Base-by-base conservation (phyloP, 2,329 filamentous ascomycete genomes). In the Arachnopeziza araneosa region DNA sequence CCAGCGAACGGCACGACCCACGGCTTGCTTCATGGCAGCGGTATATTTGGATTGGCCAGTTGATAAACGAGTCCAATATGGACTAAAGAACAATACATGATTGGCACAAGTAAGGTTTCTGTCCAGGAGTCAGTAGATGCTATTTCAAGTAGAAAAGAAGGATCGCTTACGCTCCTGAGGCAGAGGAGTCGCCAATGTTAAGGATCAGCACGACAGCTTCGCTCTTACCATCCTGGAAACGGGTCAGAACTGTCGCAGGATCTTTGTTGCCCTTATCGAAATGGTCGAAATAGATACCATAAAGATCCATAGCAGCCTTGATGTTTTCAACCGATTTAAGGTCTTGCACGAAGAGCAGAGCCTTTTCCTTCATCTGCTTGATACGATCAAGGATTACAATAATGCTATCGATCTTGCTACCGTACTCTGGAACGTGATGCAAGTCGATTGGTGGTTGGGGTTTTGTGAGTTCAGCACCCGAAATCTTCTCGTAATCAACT, bases 81-180 rank as follows among this genome's bases (percentile, higher is more conserved):
- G 85, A 0, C 80, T 78, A 2, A 87, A 70, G 69, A 89, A 89
- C 32, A 89, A 78, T 44, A 88, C 75, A 60, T 89, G 84, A 62
- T 87, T 88, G 0, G 85, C 84, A 49, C 78, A 79, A 53, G 84
- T 82, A 1, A 89, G 72, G 63, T 89, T 89, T 10, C 81, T 84
- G 58, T 26, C 23, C 44, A 3, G 52, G 52, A 57, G 51, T 66
- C 59, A 63, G 57, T 51, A 61, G 24, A 55, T 5, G 44, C 32
- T 17, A 14, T 22, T 23, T 56, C 23, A 52, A 50, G 10, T 55
- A 57, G n/a, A 17, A 21, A 32, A 6, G 14, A 50, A 12, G 14
- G 48, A 24, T 26, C 48, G 77, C 80, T 79, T 75, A 83, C 82
- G 81, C 71, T 56, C 86, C 86, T 32, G 85, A 79, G 2, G 85